phyloP scores from a whole-genome alignment of 805 yeast genomes.

The Starmerella sp. region DNA sequence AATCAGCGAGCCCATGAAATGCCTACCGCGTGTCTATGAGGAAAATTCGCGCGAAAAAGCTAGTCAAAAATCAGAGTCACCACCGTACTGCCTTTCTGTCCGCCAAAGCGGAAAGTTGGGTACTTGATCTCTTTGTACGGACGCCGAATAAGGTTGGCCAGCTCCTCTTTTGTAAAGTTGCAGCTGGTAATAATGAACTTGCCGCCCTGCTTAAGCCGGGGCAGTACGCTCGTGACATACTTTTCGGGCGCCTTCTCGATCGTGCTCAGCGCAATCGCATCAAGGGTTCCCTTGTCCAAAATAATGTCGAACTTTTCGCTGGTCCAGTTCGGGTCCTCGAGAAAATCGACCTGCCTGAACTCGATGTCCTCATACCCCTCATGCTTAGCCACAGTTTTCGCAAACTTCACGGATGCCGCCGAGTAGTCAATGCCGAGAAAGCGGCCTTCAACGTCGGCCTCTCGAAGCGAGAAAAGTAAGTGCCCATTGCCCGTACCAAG shows the following conservation, averaged over 20 bases:
- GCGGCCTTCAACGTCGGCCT: conserved; percentile 44
- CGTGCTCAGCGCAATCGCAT: conserved; percentile 81
- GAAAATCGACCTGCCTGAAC: conserved; percentile 63
- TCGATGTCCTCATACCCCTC: conserved; percentile 26
- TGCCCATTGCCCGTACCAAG: conserved; percentile 97
- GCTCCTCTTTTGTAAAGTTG: conserved; percentile 78
- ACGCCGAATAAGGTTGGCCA: conserved; percentile 34
- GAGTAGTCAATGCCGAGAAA: conserved; percentile 81
- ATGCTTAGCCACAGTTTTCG: conserved; percentile 42
- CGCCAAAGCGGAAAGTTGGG: conserved; percentile 82
- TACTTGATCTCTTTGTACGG: conserved; percentile 40
- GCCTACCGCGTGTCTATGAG: background rate
- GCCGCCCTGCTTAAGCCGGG: conserved; percentile 46
- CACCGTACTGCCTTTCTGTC: conserved; percentile 75
- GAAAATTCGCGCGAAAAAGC: no score
- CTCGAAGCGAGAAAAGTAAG: conserved; percentile 61
- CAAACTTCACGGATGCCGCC: conserved; percentile 65
- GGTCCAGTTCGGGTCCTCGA: conserved; percentile 35
- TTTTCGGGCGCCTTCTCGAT: conserved; percentile 32
- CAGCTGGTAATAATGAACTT: conserved; percentile 76
- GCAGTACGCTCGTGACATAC: conserved; percentile 51
- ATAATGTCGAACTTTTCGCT: conserved; percentile 52
- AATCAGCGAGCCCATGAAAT: no score
- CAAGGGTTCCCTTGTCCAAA: conserved; percentile 90
- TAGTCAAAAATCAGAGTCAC: conserved; percentile 65